Conservation (phyloP, 1,139 yeast genomes). For the Diutina mesorugosa region DNA sequence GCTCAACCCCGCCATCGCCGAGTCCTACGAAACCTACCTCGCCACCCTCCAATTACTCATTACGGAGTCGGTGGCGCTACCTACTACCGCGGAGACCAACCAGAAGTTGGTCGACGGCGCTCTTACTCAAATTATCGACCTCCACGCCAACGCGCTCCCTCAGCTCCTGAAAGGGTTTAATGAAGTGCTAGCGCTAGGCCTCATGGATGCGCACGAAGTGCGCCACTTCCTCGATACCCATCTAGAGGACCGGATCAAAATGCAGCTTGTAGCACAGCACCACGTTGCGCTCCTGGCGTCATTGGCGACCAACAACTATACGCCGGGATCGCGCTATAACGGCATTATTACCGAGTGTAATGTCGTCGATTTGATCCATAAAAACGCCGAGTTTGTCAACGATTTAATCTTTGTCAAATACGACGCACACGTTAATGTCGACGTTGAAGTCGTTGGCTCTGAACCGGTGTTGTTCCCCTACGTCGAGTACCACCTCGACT, state of each 20-base stretch:
- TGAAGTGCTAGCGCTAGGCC: slow-evolving; percentile 40
- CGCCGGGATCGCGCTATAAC: slow-evolving; percentile 31
- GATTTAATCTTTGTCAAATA: slow-evolving; percentile 75
- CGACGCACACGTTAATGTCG: slow-evolving; percentile 53
- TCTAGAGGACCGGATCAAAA: slow-evolving; percentile 69
- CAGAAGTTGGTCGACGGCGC: slow-evolving; percentile 31
- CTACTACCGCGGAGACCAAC: slow-evolving; percentile 41
- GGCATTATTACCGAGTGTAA: slow-evolving; percentile 63
- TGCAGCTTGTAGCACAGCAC: slow-evolving; percentile 77
- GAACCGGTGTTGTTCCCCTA: slow-evolving; percentile 44
- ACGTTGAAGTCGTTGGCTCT: slow-evolving; percentile 23
- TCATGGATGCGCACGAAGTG: slow-evolving; percentile 36
- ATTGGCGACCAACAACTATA: slow-evolving; percentile 13
- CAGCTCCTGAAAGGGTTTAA: slow-evolving; percentile 70
- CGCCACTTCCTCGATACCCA: slow-evolving; percentile 63
- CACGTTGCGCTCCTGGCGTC: slow-evolving; percentile 48
- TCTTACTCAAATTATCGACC: slow-evolving; percentile 47
- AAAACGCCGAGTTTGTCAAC: slow-evolving; percentile 63
- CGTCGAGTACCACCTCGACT: slow-evolving; percentile 78
- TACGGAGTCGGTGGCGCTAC: slow-evolving; percentile 13
- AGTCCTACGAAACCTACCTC: slow-evolving; percentile 61
- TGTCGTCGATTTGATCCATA: slow-evolving; percentile 45
- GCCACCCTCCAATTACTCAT: slow-evolving; percentile 44
- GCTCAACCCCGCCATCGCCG: slow-evolving; percentile 81
- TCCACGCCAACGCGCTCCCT: slow-evolving; percentile 77